Evolutionary conservation across 306 rosid genomes (phyloP), one percentile per base, ranked within the genome.

Genomic region (Vicia faba): DNA sequence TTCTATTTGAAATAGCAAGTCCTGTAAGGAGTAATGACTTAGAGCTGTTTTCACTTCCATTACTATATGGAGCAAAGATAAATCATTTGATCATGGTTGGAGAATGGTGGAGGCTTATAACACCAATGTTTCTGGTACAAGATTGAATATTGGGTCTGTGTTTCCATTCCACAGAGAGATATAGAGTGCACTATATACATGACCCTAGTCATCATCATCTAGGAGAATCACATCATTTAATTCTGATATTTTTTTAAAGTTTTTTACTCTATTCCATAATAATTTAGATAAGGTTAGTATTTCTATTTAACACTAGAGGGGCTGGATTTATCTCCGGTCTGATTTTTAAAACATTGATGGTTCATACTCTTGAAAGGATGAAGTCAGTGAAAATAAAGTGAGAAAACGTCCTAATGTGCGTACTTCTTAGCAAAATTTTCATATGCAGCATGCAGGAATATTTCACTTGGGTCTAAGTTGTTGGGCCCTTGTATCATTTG

Each of bases 121-220:
- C 96, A 69, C 98, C 98, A 62, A 89, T 92, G 96, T 92, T 92
- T 92, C 98, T 92, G 98, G 98, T 92, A 89, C 98, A 89, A 71
- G 76, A 75, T 80, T 80, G 85, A 81, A 70, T 77, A 76, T 41
- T 92, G 83, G 96, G 93, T 89, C 82, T 61, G 91, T 92, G 80
- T 81, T 89, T 84, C 84, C 74, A 65, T 91, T 88, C 89, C 43
- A 70, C 69, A 44, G 50, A 64, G 59, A 64, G 62, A 50, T 50
- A 64, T 44, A 68, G 67, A 68, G 67, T 44, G 36, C 55, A 75
- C 46, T 18, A 12, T 58, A 50, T 41, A 26, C 57, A 77, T 73
- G 63, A 71, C 55, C 31, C 28, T 46, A 73, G 45, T 40, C 41
- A 70, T 55, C 55, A 43, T 38, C 55, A 43, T 38, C 16, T 46